Evolutionary conservation across 352 stramenopile species (phyloP), one percentile per base, ranked within the genome.

Genomic region (Pythium brassicae): DNA sequence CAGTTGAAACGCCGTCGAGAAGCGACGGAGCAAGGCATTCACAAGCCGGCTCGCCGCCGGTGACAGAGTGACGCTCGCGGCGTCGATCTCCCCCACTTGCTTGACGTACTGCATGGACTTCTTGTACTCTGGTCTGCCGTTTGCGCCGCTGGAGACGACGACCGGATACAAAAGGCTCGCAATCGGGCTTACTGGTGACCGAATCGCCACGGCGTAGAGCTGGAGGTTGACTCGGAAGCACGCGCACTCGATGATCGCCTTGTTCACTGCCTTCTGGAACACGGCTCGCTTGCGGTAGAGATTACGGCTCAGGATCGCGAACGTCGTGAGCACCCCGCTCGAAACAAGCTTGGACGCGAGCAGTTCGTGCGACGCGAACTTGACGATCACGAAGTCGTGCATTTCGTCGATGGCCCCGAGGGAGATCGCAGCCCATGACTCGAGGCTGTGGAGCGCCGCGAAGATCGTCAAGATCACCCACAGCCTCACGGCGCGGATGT

Each of bases 221-320:
- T 27, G 45, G 4, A 60, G 35, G 10, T 60, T 26, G 2, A 27
- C 40, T 22, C 45, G 44, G 44, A 55, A 64, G 10, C 29, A 35
- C 17, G 46, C 45, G 52, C 35, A 64, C 32, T 55, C 43, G 25
- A 55, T 52, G 12, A 55, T 26, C 3, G 17, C 22, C 5, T 19
- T 10, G 25, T 45, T 40, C 25, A 8, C 15, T 8, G 25, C 35
- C 25, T 29, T 45, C 15, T 20, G 34, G 12, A 64, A 39, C 4
- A 53, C 17, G 17, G 29, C 22, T 11, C 32, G 44, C 23, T 55
- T 55, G 35, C 37, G 52, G 27, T 52, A 61, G 20, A 53, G 42
- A 23, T 61, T 62, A 29, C 53, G 47, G 0, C 42, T 29, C n/a
- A 62, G 22, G 10, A 66, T 37, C 11, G 42, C 59, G 3, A 50